Evolutionary conservation across 169 alveolate genomes (phyloP), one percentile per base, ranked within the genome.

Genomic region (Babesia sp.): DNA sequence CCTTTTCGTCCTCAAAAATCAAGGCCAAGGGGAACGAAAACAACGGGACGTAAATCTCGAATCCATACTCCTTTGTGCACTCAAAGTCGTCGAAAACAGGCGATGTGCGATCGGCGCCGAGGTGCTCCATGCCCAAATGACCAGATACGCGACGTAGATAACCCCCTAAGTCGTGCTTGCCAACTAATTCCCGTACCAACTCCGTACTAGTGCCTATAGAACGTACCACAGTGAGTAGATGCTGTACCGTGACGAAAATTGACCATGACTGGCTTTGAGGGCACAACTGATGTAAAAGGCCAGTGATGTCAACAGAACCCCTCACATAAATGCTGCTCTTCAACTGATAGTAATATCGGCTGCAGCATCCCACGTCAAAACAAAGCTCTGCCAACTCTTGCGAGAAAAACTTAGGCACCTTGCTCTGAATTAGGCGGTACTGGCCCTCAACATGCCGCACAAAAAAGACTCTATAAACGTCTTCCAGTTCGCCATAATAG

Each of bases 401-500:
- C 22, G 67, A 36, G 34, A 50, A 51, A 48, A 68, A 51, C n/a
- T 34, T 53, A 26, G 68, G 64, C 42, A 51, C 67, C 51, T 51
- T 53, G 58, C 66, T 31, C 51, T 36, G 46, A 55, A 61, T 5
- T 14, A 68, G 24, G 20, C 34, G 39, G 42, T 68, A 68, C 42
- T 29, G 57, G 42, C 42, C 77, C 64, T 53, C 28, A 12, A 41
- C 42, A 31, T 26, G 39, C 41, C 46, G 28, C 41, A 77, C 73
- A 48, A 77, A 77, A 77, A 77, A 68, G 29, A 51, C 74, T 0
- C 63, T 61, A 36, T 24, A 1, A 0, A 12, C 57, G 22, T 66
- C 71, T 0, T 66, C 55, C 24, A 77, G 41, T 53, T 68, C 81
- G 36, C 86, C 86, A n/a, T 22, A 77, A 50, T 46, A 59, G 18